Conservation (phyloP, 78 protist genomes). For the Bodo saltans region DNA sequence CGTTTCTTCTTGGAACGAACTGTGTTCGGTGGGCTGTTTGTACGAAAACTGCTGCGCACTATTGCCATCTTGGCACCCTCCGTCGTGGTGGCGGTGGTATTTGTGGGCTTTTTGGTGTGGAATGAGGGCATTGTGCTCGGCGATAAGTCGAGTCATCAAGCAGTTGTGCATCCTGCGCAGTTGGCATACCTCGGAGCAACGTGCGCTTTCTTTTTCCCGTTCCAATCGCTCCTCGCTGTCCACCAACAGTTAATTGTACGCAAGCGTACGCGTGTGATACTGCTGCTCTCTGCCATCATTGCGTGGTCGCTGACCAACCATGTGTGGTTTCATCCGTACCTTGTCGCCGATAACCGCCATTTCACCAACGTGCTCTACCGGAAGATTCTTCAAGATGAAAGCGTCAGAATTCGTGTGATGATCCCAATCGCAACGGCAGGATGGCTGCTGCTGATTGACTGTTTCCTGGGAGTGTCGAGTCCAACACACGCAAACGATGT, state of each 20-base stretch:
- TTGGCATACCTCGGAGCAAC: neutral
- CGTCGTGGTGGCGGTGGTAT: neutral
- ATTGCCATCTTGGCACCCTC: neutral
- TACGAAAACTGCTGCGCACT: neutral
- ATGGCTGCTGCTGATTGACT: neutral
- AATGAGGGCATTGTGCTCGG: conserved; percentile 54
- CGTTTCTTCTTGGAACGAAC: neutral
- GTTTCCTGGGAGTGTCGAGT: neutral
- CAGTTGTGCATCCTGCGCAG: conserved; percentile 32
- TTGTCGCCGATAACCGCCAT: conserved; percentile 62
- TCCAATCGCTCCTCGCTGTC: neutral
- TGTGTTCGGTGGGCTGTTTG: neutral
- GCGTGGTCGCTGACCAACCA: neutral
- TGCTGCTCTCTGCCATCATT: neutral
- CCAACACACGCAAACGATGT: too few relatives aligned
- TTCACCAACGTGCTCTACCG: conserved; percentile 48
- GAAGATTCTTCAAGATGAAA: conserved; percentile 2
- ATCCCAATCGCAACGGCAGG: neutral
- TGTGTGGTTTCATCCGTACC: conserved; percentile 28
- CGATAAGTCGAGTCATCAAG: conserved; percentile 33
- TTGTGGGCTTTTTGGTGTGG: neutral
- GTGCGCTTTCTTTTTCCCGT: neutral
- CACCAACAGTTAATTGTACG: neutral
- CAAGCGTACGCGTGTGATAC: neutral
- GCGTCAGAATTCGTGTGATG: neutral